Base-by-base conservation (phyloP, 1,284 basidiomycete species). In the Paramarasmius palmivorus region DNA sequence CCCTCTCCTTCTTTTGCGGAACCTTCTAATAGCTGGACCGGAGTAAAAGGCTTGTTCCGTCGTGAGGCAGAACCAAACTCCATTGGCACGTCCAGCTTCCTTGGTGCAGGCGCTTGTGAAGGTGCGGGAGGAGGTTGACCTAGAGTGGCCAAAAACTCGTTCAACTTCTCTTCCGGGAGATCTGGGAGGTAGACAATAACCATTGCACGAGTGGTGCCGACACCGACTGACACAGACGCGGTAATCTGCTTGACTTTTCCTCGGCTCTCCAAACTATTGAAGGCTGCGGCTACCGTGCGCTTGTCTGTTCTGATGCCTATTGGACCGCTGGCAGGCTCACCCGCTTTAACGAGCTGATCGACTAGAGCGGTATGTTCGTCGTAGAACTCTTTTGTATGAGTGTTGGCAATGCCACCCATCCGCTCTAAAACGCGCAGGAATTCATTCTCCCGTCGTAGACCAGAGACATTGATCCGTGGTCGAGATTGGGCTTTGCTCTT, bases 391-490 rank as follows among this genome's bases (percentile, higher is more conserved):
- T 83, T 90, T 15, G 79, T 77, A 56, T 83, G 82, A 19, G 79
- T 73, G 61, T 86, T 86, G 34, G 78, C 69, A 32, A 91, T 82
- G 0, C 89, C 89, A 5, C 84, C 84, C 53, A 79, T 70, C 32
- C 73, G 75, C 56, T 83, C 76, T 14, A 92, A 68, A 10, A 92
- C 74, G 29, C 79, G 82, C 44, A 83, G 65, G 40, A 92, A 68
- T 66, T 92, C 90, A 58, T 88, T 90, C 69, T 92, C 88, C 23
- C 90, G 81, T 9, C 90, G 84, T 23, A 88, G 71, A 57, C 85
- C 79, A 12, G 90, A 87, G 14, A 92, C 80, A 59, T 91, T 92
- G 44, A 82, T 73, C 59, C 71, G 79, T 9, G 68, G 62, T 19
- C 72, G 72, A n/a, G 61, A 63, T 35, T 36, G 39, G 19, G n/a